Evolutionary conservation across 2,329 filamentous ascomycete genomes (phyloP), one percentile per base, ranked within the genome.

Genomic region (Talaromyces sp.): DNA sequence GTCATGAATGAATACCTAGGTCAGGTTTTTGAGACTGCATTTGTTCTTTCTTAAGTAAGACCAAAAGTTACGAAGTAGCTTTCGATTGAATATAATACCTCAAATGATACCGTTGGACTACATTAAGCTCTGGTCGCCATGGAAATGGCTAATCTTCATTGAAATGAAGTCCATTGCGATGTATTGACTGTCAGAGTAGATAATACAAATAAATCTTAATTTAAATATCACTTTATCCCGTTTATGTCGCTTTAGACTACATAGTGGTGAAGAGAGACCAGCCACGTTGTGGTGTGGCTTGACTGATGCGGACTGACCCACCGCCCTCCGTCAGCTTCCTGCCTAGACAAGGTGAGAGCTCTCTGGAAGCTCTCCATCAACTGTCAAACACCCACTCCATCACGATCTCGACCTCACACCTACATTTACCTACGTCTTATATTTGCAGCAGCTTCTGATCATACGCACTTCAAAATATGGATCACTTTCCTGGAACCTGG

Each of bases 401-500:
- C 35, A 52, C 31, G 4, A 10, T 16, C 45, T 60, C 16, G 13
- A 59, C 14, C 63, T 59, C 37, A 13, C 19, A n/a, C 3, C 39
- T 43, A 8, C 22, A 16, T 16, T 31, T 39, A 16, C 35, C 35
- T 24, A 41, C 14, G 5, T 45, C 7, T 7, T 14, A 45, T 3
- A 59, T 0, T 13, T 22, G 11, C 1, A 59, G 37, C 22, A 31
- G 13, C 19, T 39, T 11, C n/a, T 54, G 22, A 14, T 52, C 24
- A 57, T 22, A 56, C 6, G 47, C 50, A 16, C 27, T 43, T 56
- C 68, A 62, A 76, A 81, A 63, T 69, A 89, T 89, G 87, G 88
- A 89, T 76, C 87, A 89, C 76, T 83, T 86, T 71, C 87, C 87
- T 66, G 83, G 87, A 81, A 85, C 84, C 70, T 89, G 87, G 87